phyloP scores from a whole-genome alignment of 306 rosid species.

The Sesbania bispinosa region DNA sequence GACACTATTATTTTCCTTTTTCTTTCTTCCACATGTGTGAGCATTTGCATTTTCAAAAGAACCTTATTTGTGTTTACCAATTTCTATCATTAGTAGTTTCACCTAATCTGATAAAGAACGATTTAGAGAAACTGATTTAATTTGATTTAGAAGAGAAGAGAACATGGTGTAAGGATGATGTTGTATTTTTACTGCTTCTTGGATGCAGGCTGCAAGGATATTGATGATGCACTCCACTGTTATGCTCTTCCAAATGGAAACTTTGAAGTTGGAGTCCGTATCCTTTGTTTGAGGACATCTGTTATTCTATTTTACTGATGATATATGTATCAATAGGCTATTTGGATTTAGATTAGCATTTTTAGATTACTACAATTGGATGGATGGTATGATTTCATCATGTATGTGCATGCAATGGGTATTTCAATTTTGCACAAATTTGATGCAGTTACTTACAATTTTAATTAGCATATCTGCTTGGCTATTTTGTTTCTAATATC shows the following conservation, averaged over 20 bases:
- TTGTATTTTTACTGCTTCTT: constrained; percentile 24
- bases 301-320: constrained; percentile 25
- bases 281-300: constrained; percentile 52
- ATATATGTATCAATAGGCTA: background rate
- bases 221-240: constrained; percentile 97
- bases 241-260: constrained; percentile 89
- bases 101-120: background rate
- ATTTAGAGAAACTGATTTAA: background rate
- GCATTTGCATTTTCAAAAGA: background rate
- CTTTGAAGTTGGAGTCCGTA: constrained; percentile 99
- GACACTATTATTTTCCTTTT: background rate
- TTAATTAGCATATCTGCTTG: constrained; percentile 6
- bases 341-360: background rate
- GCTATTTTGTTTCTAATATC: background rate
- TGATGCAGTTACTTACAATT: constrained; percentile 12
- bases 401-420: background rate
- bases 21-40: background rate
- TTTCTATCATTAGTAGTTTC: background rate
- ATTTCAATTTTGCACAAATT: background rate
- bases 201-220: constrained; percentile 88
- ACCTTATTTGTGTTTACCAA: background rate
- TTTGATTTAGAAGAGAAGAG: background rate
- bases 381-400: constrained; percentile 15
- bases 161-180: background rate
- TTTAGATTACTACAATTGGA: background rate